Percentiles rank a stretch among this genome's conserved stretches.
These are phyloP conservation scores for Stylonectria norvegica DNA, from an alignment of 2,329 filamentous ascomycete genomes.

Conservation along the genomic window DNA sequence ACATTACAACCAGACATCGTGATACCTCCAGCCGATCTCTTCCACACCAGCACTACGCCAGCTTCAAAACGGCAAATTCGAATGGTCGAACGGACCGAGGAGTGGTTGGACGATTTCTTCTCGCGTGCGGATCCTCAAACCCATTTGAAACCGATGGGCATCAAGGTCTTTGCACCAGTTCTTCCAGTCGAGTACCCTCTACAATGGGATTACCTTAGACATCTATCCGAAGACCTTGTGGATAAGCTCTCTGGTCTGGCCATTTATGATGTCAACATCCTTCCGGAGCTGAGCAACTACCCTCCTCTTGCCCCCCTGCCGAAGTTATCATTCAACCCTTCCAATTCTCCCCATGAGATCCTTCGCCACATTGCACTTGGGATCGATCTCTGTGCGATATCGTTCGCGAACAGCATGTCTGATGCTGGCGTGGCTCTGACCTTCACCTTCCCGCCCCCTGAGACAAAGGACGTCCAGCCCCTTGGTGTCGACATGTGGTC, in stretches of 20 bases:
- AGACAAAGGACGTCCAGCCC: constrained; percentile 32
- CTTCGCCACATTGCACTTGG: constrained; percentile 73
- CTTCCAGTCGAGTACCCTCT: constrained; percentile 71
- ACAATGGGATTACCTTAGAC: constrained; percentile 77
- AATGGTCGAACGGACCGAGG: constrained; percentile 82
- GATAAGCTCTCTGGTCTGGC: constrained; percentile 65
- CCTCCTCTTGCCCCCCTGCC: constrained; percentile 59
- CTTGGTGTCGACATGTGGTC: constrained; percentile 81
- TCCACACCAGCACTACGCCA: constrained; percentile 46
- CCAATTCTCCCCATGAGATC: constrained; percentile 69
- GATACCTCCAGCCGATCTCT: constrained; percentile 72
- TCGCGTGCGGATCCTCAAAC: constrained; percentile 28
- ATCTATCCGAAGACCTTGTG: constrained; percentile 61
- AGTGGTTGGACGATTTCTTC: constrained; percentile 72
- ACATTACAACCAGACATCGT: constrained; percentile 76
- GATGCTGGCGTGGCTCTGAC: constrained; percentile 82
- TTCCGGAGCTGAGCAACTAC: constrained; percentile 61
- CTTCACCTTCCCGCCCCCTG: constrained; percentile 65
- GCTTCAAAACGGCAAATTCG: constrained; percentile 71
- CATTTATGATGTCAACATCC: constrained; percentile 69
- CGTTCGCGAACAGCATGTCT: constrained; percentile 70
- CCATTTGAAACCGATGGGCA: constrained; percentile 25
- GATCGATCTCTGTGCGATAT: constrained; percentile 73
- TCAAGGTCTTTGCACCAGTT: constrained; percentile 61
- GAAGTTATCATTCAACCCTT: constrained; percentile 69